These are phyloP conservation scores for Boletus holoroseus DNA, from an alignment of 1,284 basidiomycete genomes.

Conservation along the genomic window DNA sequence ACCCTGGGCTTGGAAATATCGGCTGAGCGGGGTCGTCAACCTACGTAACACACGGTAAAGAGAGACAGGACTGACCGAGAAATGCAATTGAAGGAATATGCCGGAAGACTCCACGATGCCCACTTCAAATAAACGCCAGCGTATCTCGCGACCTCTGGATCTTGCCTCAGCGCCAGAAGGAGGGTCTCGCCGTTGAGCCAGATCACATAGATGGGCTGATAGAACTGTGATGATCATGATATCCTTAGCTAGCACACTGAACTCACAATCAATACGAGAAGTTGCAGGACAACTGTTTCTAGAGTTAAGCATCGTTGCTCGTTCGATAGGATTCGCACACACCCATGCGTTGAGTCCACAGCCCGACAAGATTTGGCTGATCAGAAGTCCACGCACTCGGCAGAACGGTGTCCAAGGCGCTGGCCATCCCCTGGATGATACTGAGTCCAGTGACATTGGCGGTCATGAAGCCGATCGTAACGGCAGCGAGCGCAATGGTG, in stretches of 20 bases:
- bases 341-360: constrained; percentile 90
- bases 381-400: constrained; percentile 88
- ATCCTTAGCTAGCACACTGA: not conserved
- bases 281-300: constrained; percentile 58
- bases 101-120: constrained; percentile 80
- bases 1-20: constrained; percentile 89
- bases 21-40: constrained; percentile 41
- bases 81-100: constrained; percentile 74
- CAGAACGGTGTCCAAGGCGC: constrained; percentile 83
- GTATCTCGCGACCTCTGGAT: constrained; percentile 76
- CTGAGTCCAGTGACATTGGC: constrained; percentile 67
- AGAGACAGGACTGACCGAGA: constrained; percentile 44
- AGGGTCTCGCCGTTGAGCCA: constrained; percentile 84
- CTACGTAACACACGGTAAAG: constrained; percentile 25
- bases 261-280: constrained; percentile 53
- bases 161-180: constrained; percentile 77
- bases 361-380: constrained; percentile 77
- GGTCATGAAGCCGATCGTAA: constrained; percentile 85
- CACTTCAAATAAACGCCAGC: constrained; percentile 77
- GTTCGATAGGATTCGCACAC: constrained; percentile 22
- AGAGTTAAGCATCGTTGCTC: not conserved
- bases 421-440: constrained; percentile 81
- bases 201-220: constrained; percentile 57
- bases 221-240: not conserved
- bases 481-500: constrained; percentile 77